phyloP scores from a whole-genome alignment of 2,329 filamentous ascomycete genomes.

The Zymoseptoria pseudotritici region DNA sequence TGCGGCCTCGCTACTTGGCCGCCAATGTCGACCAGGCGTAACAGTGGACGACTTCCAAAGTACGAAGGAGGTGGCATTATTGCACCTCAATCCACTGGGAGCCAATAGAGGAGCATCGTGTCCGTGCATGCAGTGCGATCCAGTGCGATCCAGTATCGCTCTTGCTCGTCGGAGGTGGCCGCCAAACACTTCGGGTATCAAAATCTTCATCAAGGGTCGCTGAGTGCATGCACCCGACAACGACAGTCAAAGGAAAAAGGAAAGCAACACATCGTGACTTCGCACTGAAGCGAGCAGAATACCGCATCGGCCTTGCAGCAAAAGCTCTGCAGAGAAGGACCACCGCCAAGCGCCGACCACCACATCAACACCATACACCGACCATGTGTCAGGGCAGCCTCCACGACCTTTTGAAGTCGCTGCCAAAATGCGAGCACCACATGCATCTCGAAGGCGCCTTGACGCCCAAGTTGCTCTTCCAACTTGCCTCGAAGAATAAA shows the following conservation, averaged over 20 bases:
- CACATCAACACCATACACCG: not conserved
- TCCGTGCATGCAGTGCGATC: not conserved
- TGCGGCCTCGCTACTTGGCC: no score
- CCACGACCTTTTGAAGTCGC: constrained; percentile 53
- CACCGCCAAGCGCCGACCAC: not conserved
- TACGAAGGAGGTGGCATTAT: not conserved
- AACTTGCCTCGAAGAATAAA: constrained; percentile 58
- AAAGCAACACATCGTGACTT: not conserved
- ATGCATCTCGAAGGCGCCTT: constrained; percentile 73
- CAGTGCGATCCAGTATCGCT: not conserved
- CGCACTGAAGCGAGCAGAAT: not conserved
- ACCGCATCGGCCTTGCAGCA: not conserved
- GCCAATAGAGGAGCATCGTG: not conserved
- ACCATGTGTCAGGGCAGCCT: constrained; percentile 44
- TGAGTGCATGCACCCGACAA: not conserved
- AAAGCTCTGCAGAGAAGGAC: not conserved
- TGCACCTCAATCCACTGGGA: not conserved
- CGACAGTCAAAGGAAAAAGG: not conserved
- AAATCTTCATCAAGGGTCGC: not conserved
- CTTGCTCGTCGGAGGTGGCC: not conserved
- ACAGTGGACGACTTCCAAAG: not conserved
- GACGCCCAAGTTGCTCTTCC: constrained; percentile 61
- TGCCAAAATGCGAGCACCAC: constrained; percentile 74
- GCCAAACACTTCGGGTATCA: not conserved
- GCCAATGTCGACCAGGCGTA: not conserved